Percentiles rank a stretch among this genome's conserved stretches.
These are phyloP conservation scores for Golovinomyces cichoracearum DNA, from an alignment of 2,329 filamentous ascomycete species.

Conservation along the genomic window DNA sequence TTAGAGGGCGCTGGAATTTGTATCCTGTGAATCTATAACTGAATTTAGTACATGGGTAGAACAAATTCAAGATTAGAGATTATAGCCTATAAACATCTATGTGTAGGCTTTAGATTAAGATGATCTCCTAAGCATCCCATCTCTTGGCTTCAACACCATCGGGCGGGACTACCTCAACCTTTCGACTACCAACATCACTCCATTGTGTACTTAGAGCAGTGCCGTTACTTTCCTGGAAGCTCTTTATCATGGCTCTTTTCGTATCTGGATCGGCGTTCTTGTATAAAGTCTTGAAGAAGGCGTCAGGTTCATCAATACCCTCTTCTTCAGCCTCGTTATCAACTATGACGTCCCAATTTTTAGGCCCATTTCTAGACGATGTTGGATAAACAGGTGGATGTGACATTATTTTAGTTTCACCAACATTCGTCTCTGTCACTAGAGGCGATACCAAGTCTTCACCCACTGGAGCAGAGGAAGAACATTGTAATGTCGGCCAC, in stretches of 20 bases:
- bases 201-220: constrained; percentile 84
- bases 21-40: no score
- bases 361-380: constrained; percentile 56
- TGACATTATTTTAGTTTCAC: constrained; percentile 5
- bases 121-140: constrained; percentile 26
- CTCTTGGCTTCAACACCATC: constrained; percentile 55
- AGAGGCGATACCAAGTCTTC: neutral
- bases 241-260: constrained; percentile 91
- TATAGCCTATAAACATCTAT: no score
- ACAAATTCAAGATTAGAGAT: no score
- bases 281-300: constrained; percentile 81
- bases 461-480: constrained; percentile 4
- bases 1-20: no score
- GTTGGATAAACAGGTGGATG: constrained; percentile 48
- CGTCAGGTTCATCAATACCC: constrained; percentile 40
- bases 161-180: constrained; percentile 46
- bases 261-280: constrained; percentile 51
- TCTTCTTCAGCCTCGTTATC: constrained; percentile 27
- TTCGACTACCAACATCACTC: constrained; percentile 48
- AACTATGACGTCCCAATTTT: constrained; percentile 73
- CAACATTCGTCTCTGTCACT: constrained; percentile 4
- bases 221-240: constrained; percentile 77
- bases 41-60: no score
- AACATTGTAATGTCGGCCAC: constrained; percentile 12
- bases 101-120: no score